Percentiles rank a stretch among this genome's conserved stretches.
Evolutionary conservation across 2,329 filamentous ascomycete species (phyloP).

Genomic region (Zasmidium angulare): DNA sequence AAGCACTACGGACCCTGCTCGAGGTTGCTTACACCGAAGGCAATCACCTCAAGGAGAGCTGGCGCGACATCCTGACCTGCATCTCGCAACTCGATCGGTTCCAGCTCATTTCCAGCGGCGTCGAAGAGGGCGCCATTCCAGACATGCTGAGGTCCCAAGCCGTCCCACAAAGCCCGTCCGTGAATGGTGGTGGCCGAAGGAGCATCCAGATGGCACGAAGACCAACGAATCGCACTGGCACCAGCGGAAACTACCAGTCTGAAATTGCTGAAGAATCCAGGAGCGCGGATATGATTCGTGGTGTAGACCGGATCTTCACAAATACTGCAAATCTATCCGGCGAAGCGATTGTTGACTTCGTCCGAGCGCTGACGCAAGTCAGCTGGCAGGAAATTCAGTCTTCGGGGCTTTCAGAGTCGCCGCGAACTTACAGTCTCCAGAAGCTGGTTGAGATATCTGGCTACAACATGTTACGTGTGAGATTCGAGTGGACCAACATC

Average conservation of each 20-base stretch:
- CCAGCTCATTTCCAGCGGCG: constrained; percentile 90
- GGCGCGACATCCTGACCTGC: constrained; percentile 92
- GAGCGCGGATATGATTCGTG: constrained; percentile 88
- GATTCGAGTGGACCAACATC: constrained; percentile 97
- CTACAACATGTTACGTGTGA: constrained; percentile 98
- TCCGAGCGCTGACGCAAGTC: constrained; percentile 86
- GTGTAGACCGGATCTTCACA: constrained; percentile 93
- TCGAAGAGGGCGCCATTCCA: constrained; percentile 87
- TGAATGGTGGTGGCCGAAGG: constrained; percentile 23
- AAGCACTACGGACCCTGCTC: constrained; percentile 86
- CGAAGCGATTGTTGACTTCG: constrained; percentile 94
- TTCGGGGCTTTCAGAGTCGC: constrained; percentile 91
- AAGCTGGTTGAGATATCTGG: constrained; percentile 99
- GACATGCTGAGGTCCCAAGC: constrained; percentile 75
- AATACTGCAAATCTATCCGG: constrained; percentile 91
- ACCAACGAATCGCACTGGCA: constrained; percentile 47
- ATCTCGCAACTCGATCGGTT: constrained; percentile 94
- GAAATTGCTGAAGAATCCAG: constrained; percentile 91
- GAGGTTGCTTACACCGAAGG: constrained; percentile 93
- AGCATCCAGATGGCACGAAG: constrained; percentile 59
- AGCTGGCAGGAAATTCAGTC: constrained; percentile 99
- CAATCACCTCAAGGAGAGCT: constrained; percentile 82
- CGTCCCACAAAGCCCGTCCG: constrained; percentile 13
- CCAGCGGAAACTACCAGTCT: constrained; percentile 53
- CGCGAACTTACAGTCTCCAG: constrained; percentile 93